Base-by-base conservation (phyloP, 164 flowering plant species). In the Magnolia kwangsiensis region DNA sequence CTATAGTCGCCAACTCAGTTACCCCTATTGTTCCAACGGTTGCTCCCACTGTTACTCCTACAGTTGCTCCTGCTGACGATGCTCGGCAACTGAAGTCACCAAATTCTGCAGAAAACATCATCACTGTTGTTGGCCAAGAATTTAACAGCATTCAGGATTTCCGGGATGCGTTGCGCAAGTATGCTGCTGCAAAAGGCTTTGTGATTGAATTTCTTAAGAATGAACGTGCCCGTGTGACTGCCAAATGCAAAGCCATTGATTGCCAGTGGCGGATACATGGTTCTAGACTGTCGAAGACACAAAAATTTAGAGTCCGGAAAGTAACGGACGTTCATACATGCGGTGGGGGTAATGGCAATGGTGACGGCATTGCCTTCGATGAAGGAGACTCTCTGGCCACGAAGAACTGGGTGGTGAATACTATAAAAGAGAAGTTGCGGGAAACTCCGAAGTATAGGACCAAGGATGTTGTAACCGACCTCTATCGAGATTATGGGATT, bases 251-350 rank as follows among this genome's bases (percentile, higher is more conserved):
- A 71, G 63, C 88, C 3, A 86, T 81, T 78, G 92, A 92, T 50
- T 93, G 97, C 74, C 89, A 89, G 6, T 93, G 95, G 94, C 77
- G 96, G 72, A 87, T 91, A 73, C 87, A 90, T 82, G 97, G 90
- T 19, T 91, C 96, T 14, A 86, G 84, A 74, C 76, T 91, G 79
- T 81, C 94, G 3, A 90, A 88, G 29, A 91, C 93, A 66, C 91
- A 90, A 76, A 77, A 87, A 31, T 75, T 91, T 45, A 87, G 87
- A 63, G 85, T 90, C 31, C 91, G 89, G 84, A 90, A 83, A 78
- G 87, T 91, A 88, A 83, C 80, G 58, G 23, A 83, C 16, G 74
- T 69, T n/a, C 97, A 93, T 76, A 88, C 96, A n/a, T 91, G 97
- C 79, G 90, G 88, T 78, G 92, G 93, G 71, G 87, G 83, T 63